phyloP scores from a whole-genome alignment of 2,329 filamentous ascomycete species.

The Talaromyces verruculosus region DNA sequence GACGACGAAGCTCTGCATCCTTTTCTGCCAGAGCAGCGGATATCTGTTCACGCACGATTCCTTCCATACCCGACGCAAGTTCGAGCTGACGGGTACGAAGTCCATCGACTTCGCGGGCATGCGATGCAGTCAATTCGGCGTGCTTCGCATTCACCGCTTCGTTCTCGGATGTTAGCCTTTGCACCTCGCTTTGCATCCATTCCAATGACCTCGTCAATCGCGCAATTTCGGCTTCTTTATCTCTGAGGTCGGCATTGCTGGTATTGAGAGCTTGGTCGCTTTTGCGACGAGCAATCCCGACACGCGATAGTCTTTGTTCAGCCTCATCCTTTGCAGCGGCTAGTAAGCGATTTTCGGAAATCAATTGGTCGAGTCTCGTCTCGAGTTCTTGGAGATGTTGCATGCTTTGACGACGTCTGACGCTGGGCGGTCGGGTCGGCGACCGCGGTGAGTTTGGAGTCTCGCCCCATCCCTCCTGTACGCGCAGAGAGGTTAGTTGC shows the following conservation, averaged over 20 bases:
- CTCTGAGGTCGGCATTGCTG: constrained; percentile 68
- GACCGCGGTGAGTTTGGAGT: constrained; percentile 81
- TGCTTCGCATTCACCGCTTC: constrained; percentile 76
- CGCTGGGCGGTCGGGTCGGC: constrained; percentile 88
- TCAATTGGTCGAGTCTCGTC: constrained; percentile 76
- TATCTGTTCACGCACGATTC: constrained; percentile 61
- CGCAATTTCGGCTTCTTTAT: constrained; percentile 85
- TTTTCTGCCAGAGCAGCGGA: constrained; percentile 71
- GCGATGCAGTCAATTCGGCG: constrained; percentile 70
- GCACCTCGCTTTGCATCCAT: constrained; percentile 78
- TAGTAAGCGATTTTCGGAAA: constrained; percentile 79
- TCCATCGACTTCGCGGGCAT: constrained; percentile 68
- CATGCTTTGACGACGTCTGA: constrained; percentile 97
- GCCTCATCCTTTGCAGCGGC: constrained; percentile 69
- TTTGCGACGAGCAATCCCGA: constrained; percentile 55
- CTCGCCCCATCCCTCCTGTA: constrained; percentile 89
- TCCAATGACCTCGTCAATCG: constrained; percentile 75
- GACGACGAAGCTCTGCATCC: constrained; percentile 75
- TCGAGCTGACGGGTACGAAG: constrained; percentile 64
- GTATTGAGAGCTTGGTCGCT: constrained; percentile 60
- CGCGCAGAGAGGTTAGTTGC: constrained; percentile 21
- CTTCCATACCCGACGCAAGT: constrained; percentile 63
- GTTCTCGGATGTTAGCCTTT: constrained; percentile 78
- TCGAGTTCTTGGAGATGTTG: constrained; percentile 89
- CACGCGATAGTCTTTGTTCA: constrained; percentile 62